A percentile compares a stretch with the other conserved stretches of the same genome.
Conservation (phyloP, 2,329 filamentous ascomycete genomes). For the Tolypocladium tropicale region DNA sequence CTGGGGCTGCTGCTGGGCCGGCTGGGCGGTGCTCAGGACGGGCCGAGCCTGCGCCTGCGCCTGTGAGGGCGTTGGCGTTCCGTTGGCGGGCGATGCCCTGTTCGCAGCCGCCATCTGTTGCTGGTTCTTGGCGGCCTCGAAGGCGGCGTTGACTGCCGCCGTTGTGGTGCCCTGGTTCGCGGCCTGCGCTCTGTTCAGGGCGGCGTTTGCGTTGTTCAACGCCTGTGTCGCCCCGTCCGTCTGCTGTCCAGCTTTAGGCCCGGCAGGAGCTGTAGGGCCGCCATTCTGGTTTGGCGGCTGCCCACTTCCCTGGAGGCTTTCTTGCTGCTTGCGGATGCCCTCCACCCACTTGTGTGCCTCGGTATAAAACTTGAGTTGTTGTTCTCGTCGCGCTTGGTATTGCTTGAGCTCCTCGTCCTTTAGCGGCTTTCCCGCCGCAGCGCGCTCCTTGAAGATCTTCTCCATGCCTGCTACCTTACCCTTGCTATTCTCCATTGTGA, state of each 20-base stretch:
- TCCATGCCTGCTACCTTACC: slow-evolving; percentile 32
- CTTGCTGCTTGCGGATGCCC: slow-evolving; percentile 35
- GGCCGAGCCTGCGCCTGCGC: slow-evolving; percentile 17
- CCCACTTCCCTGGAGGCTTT: slow-evolving; percentile 16
- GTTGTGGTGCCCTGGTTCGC: slow-evolving; percentile 18
- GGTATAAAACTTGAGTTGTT: slow-evolving; percentile 31
- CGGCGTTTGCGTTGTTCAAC: slow-evolving; percentile 7
- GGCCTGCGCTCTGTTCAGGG: slow-evolving; percentile 16
- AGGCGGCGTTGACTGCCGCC: slow-evolving; percentile 31
- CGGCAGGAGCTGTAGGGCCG: slow-evolving; percentile 4
- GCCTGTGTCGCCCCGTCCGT: slow-evolving; percentile 10
- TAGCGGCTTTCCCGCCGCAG: slow-evolving; percentile 31
- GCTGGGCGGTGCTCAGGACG: slow-evolving; percentile 12
- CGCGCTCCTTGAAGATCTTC: slow-evolving; percentile 28
- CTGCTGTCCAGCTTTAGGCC: slow-evolving; percentile 14
- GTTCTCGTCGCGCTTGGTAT: slow-evolving; percentile 31
- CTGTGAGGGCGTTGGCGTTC: slow-evolving; percentile 10
- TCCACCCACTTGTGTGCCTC: slow-evolving; percentile 40
- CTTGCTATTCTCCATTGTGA: slow-evolving; percentile 37
- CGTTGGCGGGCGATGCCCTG: slow-evolving; percentile 19
- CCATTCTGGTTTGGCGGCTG: slow-evolving; percentile 14
- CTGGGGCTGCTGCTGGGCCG: slow-evolving; percentile 14
- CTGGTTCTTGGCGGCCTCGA: slow-evolving; percentile 36
- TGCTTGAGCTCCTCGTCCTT: slow-evolving; percentile 37
- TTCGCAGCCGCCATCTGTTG: slow-evolving; percentile 19